Conservation (phyloP, 2,329 filamentous ascomycete species). For the Cercospora beticola region DNA sequence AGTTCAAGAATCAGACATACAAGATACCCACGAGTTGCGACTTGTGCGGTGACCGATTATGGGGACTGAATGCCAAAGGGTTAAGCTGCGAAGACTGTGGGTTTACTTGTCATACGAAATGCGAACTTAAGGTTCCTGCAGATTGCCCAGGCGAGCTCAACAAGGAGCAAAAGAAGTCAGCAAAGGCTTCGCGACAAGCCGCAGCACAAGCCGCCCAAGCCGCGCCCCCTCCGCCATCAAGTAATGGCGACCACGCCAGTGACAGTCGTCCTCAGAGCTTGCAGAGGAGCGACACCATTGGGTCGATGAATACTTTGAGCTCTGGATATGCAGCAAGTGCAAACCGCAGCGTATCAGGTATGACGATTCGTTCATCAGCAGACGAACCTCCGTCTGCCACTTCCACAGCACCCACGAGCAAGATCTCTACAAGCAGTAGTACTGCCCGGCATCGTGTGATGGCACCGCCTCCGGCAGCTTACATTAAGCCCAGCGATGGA, state of each 20-base stretch:
- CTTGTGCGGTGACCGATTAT: conserved; percentile 92
- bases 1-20: conserved; percentile 98
- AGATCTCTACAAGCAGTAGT: conserved; percentile 26
- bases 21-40: conserved; percentile 99
- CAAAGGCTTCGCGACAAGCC: conserved; percentile 82
- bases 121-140: conserved; percentile 96
- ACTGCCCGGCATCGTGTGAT: conserved; percentile 67
- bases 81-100: conserved; percentile 96
- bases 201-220: conserved; percentile 59
- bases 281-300: conserved; percentile 82
- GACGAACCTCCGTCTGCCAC: conserved; percentile 24
- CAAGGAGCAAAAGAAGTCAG: conserved; percentile 93
- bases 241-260: conserved; percentile 31
- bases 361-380: conserved; percentile 52
- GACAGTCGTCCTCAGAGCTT: conserved; percentile 59
- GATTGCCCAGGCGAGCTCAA: conserved; percentile 91
- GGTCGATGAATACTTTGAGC: conserved; percentile 69
- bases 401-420: conserved; percentile 15
- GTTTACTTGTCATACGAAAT: conserved; percentile 98
- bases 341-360: conserved; percentile 70
- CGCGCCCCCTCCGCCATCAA: conserved; percentile 22
- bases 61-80: conserved; percentile 94
- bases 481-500: conserved; percentile 63
- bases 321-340: conserved; percentile 83
- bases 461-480: conserved; percentile 81